These are phyloP conservation scores for Gynostemma pentaphyllum DNA, from an alignment of 306 rosid genomes.

Conservation along the genomic window DNA sequence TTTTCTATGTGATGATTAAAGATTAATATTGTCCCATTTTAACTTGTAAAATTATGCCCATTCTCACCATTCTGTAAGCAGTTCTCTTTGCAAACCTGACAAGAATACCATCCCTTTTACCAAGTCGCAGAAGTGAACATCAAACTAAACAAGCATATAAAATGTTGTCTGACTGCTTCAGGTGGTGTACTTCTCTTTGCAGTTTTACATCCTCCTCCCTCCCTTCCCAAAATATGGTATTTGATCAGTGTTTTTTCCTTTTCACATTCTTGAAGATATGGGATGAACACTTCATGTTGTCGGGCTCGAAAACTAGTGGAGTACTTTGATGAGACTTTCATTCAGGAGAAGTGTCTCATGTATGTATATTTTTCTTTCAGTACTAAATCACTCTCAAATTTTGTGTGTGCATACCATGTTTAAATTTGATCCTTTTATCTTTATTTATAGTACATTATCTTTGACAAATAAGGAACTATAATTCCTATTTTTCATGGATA, in stretches of 20 bases:
- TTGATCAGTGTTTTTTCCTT: not conserved
- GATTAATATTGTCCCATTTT: not conserved
- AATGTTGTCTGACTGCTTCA: conserved; percentile 89
- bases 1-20: not conserved
- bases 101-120: conserved; percentile 77
- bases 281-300: conserved; percentile 69
- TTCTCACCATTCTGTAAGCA: conserved; percentile 20
- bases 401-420: not conserved
- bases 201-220: conserved; percentile 1
- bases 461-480: not conserved
- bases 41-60: not conserved
- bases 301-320: conserved; percentile 75
- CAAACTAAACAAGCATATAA: conserved; percentile 60
- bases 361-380: conserved; percentile 29
- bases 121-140: conserved; percentile 61
- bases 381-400: not conserved
- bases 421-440: not conserved
- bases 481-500: not conserved
- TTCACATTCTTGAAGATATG: conserved; percentile 46
- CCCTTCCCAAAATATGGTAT: not conserved
- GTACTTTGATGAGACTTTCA: conserved; percentile 74
- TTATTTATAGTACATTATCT: not conserved
- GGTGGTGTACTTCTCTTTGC: conserved; percentile 36
- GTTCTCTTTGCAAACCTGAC: conserved; percentile 72
- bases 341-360: conserved; percentile 54